A percentile compares a stretch with the other conserved stretches of the same genome.
phyloP scores from a whole-genome alignment of 2,329 filamentous ascomycete species.

The Monosporascus sp. region DNA sequence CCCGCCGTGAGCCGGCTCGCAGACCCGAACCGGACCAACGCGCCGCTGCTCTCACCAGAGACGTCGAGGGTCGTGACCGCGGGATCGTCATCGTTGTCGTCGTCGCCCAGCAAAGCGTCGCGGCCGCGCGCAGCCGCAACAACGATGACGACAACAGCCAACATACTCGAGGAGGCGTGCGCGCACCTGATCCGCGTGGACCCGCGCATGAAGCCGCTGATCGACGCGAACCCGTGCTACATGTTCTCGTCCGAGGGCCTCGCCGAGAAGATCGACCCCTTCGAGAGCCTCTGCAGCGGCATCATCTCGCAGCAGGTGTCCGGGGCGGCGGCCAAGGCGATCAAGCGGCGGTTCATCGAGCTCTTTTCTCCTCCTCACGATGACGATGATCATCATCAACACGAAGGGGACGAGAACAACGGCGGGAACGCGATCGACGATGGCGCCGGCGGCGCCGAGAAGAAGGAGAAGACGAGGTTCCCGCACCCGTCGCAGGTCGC shows the following conservation, averaged over 20 bases:
- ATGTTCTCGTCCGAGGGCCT: constrained; percentile 79
- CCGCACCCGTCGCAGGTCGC: constrained; percentile 73
- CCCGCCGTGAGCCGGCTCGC: constrained; percentile 51
- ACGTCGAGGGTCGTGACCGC: constrained; percentile 58
- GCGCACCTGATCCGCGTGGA: constrained; percentile 71
- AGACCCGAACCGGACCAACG: constrained; percentile 62
- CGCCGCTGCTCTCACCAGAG: constrained; percentile 65
- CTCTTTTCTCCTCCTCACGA: constrained; percentile 52
- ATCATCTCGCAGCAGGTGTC: constrained; percentile 98
- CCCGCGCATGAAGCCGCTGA: constrained; percentile 62
- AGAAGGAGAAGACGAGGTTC: constrained; percentile 42
- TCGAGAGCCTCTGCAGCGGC: constrained; percentile 73
- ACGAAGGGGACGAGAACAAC: constrained; percentile 12
- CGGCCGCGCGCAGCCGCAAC: constrained; percentile 24
- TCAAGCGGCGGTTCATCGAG: constrained; percentile 77
- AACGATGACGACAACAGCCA: constrained; percentile 57
- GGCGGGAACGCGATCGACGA: constrained; percentile 10
- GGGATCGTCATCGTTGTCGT: constrained; percentile 41
- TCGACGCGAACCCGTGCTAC: constrained; percentile 70
- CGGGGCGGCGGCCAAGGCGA: constrained; percentile 82
- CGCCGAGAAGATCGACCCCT: constrained; percentile 83
- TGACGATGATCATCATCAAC: constrained; percentile 10
- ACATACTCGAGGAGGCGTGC: constrained; percentile 69
- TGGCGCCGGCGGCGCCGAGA: constrained; percentile 1
- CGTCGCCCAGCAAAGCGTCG: constrained; percentile 40